Base-by-base conservation (phyloP, 257 asterid genomes). In the Ilex asprella region DNA sequence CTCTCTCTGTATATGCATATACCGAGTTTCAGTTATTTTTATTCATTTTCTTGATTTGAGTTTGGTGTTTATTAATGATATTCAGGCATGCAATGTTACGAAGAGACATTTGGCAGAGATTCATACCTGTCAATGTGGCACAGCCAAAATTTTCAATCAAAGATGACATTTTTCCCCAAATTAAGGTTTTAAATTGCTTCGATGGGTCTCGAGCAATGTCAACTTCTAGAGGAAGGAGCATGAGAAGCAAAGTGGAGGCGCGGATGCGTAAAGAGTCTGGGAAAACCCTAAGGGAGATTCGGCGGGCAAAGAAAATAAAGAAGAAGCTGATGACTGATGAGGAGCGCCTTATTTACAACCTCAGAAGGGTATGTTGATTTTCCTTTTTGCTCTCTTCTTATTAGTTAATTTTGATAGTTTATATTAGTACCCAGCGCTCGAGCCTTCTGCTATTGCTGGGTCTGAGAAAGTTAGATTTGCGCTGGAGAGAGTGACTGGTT, bases 221-320 rank as follows among this genome's bases (percentile, higher is more conserved):
- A 58, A 82, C 83, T 50, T 9, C 16, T 6, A 50, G 55, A 14
- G 16, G 55, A 39, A 86, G 79, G 78, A 89, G 97, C 63, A 89
- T 93, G 99, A 78, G 99, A 76, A 89, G 97, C 81, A 93, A 78
- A 76, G 99, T 93, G 73, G 99, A 91, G 86, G 70, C 51, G n/a
- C 77, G 91, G 62, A 82, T 84, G 87, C 79, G 70, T 21, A 83
- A 86, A 69, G 99, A 93, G 79, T 82, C 96, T 13, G 89, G 93
- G 30, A 93, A 89, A 73, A 78, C 86, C 55, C 76, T 84, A 30
- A 82, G 95, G 72, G 99, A 93, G 76, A 76, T 82, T 55, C 83
- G 99, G 27, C 79, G 97, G 79, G 95, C 99, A 3, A 80, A 78
- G 66, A 87, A 85, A 63, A 60, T 85, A 73, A 68, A 69, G 65